Evolutionary conservation across 2,329 filamentous ascomycete species (phyloP).

Genomic region (Fusarium goolgardi): DNA sequence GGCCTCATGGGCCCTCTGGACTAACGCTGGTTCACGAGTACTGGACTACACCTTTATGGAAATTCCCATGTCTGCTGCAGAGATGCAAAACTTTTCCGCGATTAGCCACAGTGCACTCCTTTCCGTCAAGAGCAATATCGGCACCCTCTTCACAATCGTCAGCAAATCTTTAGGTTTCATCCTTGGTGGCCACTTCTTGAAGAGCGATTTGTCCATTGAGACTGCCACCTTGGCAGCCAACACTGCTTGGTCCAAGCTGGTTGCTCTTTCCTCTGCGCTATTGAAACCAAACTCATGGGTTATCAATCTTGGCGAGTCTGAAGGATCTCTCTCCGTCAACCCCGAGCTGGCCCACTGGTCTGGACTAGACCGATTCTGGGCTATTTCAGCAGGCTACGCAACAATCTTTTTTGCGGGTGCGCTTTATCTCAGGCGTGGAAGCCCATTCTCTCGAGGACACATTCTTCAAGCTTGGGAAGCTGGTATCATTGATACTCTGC

Average conservation of each 20-base stretch:
- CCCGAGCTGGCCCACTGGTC: constrained; percentile 75
- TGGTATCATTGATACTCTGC: constrained; percentile 81
- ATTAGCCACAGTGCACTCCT: constrained; percentile 78
- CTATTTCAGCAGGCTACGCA: constrained; percentile 83
- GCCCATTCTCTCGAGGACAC: constrained; percentile 70
- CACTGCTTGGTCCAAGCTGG: constrained; percentile 32
- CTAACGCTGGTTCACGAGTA: constrained; percentile 60
- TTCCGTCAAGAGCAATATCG: constrained; percentile 66
- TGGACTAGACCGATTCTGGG: constrained; percentile 71
- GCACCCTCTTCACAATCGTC: constrained; percentile 54
- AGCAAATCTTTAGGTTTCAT: constrained; percentile 58
- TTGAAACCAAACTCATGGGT: constrained; percentile 67
- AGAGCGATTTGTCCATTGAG: constrained; percentile 25
- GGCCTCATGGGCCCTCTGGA: constrained; percentile 57
- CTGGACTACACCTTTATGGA: constrained; percentile 63
- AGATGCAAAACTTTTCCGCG: constrained; percentile 81
- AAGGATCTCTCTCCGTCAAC: constrained; percentile 57
- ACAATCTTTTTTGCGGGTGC: constrained; percentile 80
- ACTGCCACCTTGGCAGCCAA: constrained; percentile 17
- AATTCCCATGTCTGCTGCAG: constrained; percentile 64
- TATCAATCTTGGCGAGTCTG: constrained; percentile 63
- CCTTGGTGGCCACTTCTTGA: constrained; percentile 56
- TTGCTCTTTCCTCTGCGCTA: constrained; percentile 46
- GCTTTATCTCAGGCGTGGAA: constrained; percentile 80
- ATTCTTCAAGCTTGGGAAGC: constrained; percentile 76